Evolutionary conservation across 208 protist species (phyloP).

Genomic region (Acanthamoeba royreba): DNA sequence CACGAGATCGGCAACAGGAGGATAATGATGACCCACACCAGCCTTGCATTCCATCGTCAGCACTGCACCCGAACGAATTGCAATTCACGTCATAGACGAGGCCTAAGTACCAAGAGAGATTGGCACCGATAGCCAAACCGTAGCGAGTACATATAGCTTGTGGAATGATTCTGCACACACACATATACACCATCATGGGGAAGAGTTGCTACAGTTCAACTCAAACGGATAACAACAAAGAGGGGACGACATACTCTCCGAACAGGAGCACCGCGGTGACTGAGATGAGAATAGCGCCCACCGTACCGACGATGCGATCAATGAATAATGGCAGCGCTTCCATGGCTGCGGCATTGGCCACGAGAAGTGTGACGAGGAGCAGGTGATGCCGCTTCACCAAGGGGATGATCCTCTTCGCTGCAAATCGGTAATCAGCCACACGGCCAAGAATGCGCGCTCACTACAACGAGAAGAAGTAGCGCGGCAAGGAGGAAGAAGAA

Average conservation of each 20-base stretch:
- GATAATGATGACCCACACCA: constrained; percentile 74
- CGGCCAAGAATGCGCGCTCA: not conserved
- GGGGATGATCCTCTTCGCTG: constrained; percentile 39
- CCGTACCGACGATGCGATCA: constrained; percentile 52
- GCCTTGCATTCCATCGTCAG: not conserved
- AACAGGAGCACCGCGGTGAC: constrained; percentile 77
- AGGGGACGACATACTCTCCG: constrained; percentile 60
- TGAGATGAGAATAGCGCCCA: constrained; percentile 71
- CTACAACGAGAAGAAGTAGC: not conserved
- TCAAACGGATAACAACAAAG: not conserved
- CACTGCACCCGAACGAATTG: not conserved
- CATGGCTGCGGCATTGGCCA: constrained; percentile 66
- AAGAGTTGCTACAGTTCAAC: not conserved
- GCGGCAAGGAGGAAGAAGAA: not conserved
- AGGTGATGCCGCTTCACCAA: constrained; percentile 64
- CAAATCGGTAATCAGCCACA: not conserved
- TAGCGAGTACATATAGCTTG: constrained; percentile 77
- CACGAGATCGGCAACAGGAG: constrained; percentile 62
- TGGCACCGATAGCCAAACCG: constrained; percentile 74
- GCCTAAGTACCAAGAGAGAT: constrained; percentile 40
- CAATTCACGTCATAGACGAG: not conserved
- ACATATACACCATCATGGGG: not conserved
- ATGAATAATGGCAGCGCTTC: constrained; percentile 74
- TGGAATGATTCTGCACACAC: constrained; percentile 66
- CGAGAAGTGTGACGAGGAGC: constrained; percentile 73